Percentiles rank a stretch among this genome's conserved stretches.
Evolutionary conservation across 257 asterid species (phyloP).

Genomic region (Handroanthus guayacan): DNA sequence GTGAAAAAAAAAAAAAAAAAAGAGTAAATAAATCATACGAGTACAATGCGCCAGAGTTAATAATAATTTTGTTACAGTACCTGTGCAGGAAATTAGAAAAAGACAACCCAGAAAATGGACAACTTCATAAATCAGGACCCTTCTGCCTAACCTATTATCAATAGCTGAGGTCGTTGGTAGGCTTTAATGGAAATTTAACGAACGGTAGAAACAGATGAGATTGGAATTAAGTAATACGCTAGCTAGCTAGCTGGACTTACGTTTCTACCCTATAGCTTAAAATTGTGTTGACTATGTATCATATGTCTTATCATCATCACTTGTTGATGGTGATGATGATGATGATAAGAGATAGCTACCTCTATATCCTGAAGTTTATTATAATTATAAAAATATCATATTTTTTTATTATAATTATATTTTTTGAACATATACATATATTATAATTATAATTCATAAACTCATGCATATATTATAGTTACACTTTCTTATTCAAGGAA

Average conservation of each 20-base stretch:
- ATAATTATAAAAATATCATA: no score
- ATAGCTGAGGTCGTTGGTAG: neutral
- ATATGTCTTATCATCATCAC: no score
- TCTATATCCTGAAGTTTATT: no score
- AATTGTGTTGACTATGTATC: neutral
- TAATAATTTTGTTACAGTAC: neutral
- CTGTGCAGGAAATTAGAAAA: slow-evolving; percentile 28
- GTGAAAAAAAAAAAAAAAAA: neutral
- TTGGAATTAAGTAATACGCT: neutral
- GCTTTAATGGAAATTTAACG: slow-evolving; percentile 28
- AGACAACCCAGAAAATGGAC: neutral
- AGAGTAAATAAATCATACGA: neutral
- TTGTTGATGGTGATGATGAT: no score
- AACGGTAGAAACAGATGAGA: neutral
- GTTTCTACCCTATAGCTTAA: neutral
- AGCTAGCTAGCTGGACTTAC: neutral
- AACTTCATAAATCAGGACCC: neutral
- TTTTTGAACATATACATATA: no score
- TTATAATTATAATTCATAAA: no score
- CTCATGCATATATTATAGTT: no score
- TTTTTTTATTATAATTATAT: no score
- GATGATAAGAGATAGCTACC: no score
- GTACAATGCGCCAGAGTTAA: no score
- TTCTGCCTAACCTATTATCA: neutral
- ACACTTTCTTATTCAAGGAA: no score